Conservation (phyloP, 768 basidiomycete genomes). For the Boletus subcaerulescens region DNA sequence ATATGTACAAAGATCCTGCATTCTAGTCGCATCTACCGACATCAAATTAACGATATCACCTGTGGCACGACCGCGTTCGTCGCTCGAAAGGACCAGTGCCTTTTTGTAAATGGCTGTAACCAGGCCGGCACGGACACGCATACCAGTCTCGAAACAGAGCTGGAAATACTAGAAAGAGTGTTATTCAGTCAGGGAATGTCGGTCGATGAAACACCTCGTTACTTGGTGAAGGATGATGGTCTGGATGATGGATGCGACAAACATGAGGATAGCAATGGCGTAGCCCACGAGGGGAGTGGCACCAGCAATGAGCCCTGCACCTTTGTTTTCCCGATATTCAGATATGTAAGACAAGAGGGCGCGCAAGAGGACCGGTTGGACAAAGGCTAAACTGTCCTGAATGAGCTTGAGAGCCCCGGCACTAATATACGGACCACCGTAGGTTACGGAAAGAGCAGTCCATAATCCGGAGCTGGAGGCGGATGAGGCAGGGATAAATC, state of each 20-base stretch:
- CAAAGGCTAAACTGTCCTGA: constrained; percentile 79
- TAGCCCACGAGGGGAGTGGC: constrained; percentile 64
- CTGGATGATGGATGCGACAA: constrained; percentile 69
- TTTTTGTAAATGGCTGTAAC: constrained; percentile 86
- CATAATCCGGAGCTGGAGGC: constrained; percentile 56
- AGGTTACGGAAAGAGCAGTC: constrained; percentile 71
- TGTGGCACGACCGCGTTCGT: constrained; percentile 72
- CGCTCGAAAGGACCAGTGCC: constrained; percentile 80
- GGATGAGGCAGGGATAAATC: neutral
- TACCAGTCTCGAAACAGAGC: constrained; percentile 76
- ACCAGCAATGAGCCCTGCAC: constrained; percentile 19
- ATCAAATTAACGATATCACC: constrained; percentile 96
- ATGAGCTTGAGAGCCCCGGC: constrained; percentile 67
- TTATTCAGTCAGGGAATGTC: neutral
- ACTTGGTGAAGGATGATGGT: constrained; percentile 82
- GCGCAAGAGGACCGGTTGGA: constrained; percentile 85
- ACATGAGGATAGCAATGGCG: constrained; percentile 75
- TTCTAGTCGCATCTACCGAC: constrained; percentile 77
- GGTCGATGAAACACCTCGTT: neutral
- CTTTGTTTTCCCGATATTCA: constrained; percentile 58
- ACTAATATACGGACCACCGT: constrained; percentile 68
- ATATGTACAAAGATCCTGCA: constrained; percentile 81
- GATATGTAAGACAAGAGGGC: constrained; percentile 80
- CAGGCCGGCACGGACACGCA: constrained; percentile 91
- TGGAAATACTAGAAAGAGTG: constrained; percentile 69